phyloP scores from a whole-genome alignment of 352 stramenopile genomes.

The Globisporangium paddicum region DNA sequence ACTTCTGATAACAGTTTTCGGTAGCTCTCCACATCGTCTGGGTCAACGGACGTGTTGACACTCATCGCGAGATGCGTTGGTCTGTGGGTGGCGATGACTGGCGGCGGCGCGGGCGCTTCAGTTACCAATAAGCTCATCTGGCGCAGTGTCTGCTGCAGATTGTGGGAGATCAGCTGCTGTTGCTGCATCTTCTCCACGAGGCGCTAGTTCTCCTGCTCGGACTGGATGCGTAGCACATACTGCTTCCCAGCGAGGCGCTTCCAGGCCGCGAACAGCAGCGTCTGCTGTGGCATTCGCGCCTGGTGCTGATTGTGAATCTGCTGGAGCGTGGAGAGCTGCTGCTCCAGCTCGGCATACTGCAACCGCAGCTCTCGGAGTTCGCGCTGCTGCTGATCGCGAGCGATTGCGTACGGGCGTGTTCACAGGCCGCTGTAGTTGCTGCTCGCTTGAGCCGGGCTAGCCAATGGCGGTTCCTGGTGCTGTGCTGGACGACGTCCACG shows the following conservation, averaged over 20 bases:
- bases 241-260: constrained; percentile 1
- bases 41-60: neutral
- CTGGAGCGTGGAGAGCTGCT: neutral
- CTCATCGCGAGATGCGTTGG: constrained; percentile 2
- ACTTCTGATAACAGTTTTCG: neutral
- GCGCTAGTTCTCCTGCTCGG: constrained; percentile 3
- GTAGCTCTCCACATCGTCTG: neutral
- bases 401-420: neutral
- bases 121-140: neutral
- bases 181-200: neutral
- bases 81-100: neutral
- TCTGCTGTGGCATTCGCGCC: neutral
- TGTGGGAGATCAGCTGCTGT: neutral
- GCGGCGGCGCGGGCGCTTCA: neutral
- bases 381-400: neutral
- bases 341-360: neutral
- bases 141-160: neutral
- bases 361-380: neutral
- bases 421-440: neutral
- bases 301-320: neutral
- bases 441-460: neutral
- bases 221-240: neutral
- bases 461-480: neutral
- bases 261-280: constrained; percentile 1
- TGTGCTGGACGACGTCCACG: neutral